These are phyloP conservation scores for Globisporangium canariense DNA, from an alignment of 352 stramenopile genomes.

Conservation along the genomic window DNA sequence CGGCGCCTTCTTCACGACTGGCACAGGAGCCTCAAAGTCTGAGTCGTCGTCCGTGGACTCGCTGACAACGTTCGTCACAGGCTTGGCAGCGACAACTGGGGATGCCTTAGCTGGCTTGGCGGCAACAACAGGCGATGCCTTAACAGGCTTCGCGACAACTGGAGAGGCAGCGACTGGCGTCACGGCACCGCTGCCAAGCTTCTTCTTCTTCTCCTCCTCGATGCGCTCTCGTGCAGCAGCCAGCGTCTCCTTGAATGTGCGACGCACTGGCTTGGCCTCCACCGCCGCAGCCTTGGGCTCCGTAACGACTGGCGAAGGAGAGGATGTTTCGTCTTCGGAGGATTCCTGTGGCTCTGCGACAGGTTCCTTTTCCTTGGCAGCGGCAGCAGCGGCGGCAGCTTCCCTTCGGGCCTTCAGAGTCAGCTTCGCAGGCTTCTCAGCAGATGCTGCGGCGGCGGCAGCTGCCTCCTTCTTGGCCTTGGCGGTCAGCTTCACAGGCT, in stretches of 20 bases:
- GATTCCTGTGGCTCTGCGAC: conserved; percentile 1
- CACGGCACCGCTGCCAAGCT: background rate
- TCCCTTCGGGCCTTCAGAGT: background rate
- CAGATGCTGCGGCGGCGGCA: conserved; percentile 9
- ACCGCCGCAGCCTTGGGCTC: background rate
- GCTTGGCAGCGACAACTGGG: conserved; percentile 4
- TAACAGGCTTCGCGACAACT: conserved; percentile 2
- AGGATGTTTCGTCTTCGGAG: conserved; percentile 3
- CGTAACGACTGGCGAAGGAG: background rate
- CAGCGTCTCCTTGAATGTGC: conserved; percentile 45
- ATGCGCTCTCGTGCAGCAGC: conserved; percentile 32
- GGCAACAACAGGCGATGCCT: conserved; percentile 9
- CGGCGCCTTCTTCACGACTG: conserved; percentile 6
- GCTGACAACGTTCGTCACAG: background rate
- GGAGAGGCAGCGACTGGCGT: background rate
- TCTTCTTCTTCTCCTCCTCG: conserved; percentile 28
- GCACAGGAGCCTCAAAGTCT: conserved; percentile 27
- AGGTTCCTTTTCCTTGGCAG: conserved; percentile 1
- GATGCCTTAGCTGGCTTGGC: background rate
- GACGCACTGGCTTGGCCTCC: conserved; percentile 16
- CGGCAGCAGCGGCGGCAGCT: background rate
- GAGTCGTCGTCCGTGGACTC: conserved; percentile 31
- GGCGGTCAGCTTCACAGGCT: conserved; percentile 7
- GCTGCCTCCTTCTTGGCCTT: conserved; percentile 20
- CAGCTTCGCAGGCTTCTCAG: conserved; percentile 10